These are phyloP conservation scores for Coriaria nepalensis DNA, from an alignment of 306 rosid genomes.

Conservation along the genomic window DNA sequence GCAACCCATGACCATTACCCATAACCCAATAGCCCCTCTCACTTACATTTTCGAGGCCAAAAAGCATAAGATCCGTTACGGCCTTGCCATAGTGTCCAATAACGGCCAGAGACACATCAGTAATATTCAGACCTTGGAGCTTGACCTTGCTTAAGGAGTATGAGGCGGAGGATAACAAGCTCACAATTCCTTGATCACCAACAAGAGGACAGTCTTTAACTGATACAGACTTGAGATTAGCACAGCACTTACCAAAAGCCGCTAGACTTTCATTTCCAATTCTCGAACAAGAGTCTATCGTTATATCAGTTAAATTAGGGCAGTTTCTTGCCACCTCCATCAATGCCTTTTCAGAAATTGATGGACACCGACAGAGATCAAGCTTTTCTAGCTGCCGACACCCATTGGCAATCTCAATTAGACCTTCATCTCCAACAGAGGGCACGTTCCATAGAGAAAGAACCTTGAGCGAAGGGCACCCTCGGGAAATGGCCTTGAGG, in stretches of 20 bases:
- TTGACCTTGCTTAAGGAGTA: constrained; percentile 45
- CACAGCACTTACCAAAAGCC: constrained; percentile 63
- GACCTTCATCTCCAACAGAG: constrained; percentile 58
- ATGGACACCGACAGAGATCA: constrained; percentile 52
- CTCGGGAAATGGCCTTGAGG: constrained; percentile 68
- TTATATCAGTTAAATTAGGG: constrained; percentile 50
- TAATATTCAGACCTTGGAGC: constrained; percentile 60
- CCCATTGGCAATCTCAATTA: constrained; percentile 58
- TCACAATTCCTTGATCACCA: constrained; percentile 66
- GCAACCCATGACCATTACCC: constrained; percentile 82
- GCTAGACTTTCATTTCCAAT: constrained; percentile 72
- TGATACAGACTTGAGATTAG: constrained; percentile 49
- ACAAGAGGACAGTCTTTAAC: constrained; percentile 50
- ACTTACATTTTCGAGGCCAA: constrained; percentile 46
- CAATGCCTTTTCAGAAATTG: constrained; percentile 59
- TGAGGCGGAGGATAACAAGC: constrained; percentile 50
- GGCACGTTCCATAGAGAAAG: constrained; percentile 51
- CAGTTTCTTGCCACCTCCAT: constrained; percentile 57
- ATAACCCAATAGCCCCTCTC: constrained; percentile 93
- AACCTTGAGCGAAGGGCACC: constrained; percentile 75
- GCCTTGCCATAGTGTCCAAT: constrained; percentile 75
- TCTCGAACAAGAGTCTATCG: constrained; percentile 61
- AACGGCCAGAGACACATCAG: constrained; percentile 79
- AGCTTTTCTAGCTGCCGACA: constrained; percentile 69
- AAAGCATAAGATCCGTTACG: constrained; percentile 48